Base-by-base conservation (phyloP, 352 stramenopile species). In the Phytophthora pisi region DNA sequence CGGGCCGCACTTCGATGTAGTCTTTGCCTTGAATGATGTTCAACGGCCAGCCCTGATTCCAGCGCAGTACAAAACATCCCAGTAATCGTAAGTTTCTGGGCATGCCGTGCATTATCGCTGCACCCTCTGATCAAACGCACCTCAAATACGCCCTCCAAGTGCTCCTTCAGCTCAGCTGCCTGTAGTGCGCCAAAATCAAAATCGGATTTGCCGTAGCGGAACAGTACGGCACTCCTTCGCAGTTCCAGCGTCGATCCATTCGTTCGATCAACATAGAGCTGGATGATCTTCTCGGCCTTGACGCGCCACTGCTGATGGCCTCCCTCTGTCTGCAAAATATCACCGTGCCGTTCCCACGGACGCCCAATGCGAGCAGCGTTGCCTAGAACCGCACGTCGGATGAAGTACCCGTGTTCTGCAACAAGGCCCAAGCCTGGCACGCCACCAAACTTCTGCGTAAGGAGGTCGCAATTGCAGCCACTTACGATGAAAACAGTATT, bases 401-500 rank as follows among this genome's bases (percentile, higher is more conserved):
- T 98, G 68, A 98, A 99, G 81, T 99, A 99, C 2, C 98, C 98
- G 68, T 99, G 97, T 71, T 99, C 98, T 18, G 97, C 97, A 6
- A 98, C 97, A 13, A 99, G 81, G 1, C 97, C 97, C n/a, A 99
- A 77, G 23, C 97, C 91, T 2, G 96, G 89, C 18, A 99, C 96
- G 9, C 93, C 88, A 15, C 95, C 93, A 59, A 99, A 93, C 15
- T 96, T 97, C 46, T 97, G 90, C 5, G 90, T 92, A 15, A 99
- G 75, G n/a, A 98, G 90, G 57, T 98, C 95, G 42, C 95, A 95
- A 68, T 99, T 96, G 68, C 97, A 98, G 5, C 97, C 97, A 66
- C 92, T 99, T 2, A 99, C 90, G 30, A 99, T 96, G 70, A 99
- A 99, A 1, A 99, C 97, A 10, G 86, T 93, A 77, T 99, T 99